Base-by-base conservation (phyloP, 169 alveolate species). In the Plasmodium sp. region DNA sequence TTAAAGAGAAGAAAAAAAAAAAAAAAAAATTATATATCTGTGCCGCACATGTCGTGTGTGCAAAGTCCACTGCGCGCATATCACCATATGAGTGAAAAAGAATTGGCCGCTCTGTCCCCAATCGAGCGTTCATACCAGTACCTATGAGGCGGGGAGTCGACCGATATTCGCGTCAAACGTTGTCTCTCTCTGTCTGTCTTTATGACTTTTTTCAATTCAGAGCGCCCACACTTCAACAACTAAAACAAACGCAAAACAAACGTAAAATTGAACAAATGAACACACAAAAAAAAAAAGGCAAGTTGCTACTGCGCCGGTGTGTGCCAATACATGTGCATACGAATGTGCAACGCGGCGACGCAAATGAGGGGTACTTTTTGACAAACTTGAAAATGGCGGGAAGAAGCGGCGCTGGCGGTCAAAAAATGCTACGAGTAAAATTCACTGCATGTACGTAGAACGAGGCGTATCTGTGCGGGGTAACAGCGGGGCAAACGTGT, bases 181-280 rank as follows among this genome's bases (percentile, higher is more conserved):
- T 75, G 73, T 54, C 39, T 39, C 39, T 31, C 33, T 39, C n/a
- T 58, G 18, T 56, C 18, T 56, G 75, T 75, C 71, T 86, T 75
- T 74, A 43, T 56, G 48, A 75, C 71, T 75, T 54, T 54, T 86
- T 75, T 34, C 62, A 75, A 75, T 75, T 86, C 62, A n/a, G 79
- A 31, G 45, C 31, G 31, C 48, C 31, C 81, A 77, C 79, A 18
- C 58, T 34, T 45, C 54, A 74, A 75, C 48, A 41, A 86, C 93
- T 51, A 84, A 84, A 84, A 84, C 92, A 84, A 84, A 84, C 77
- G 18, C 81, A 75, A 75, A 75, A 86, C 85, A 86, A 75, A 36
- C 67, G 72, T 86, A 58, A 51, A 39, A 74, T 75, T 74, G 67
- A 85, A 86, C 85, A 86, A 86, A 67, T 54, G 71, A 45, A 77